phyloP scores from a whole-genome alignment of 768 basidiomycete genomes.

The Phaeolepiota aurea region DNA sequence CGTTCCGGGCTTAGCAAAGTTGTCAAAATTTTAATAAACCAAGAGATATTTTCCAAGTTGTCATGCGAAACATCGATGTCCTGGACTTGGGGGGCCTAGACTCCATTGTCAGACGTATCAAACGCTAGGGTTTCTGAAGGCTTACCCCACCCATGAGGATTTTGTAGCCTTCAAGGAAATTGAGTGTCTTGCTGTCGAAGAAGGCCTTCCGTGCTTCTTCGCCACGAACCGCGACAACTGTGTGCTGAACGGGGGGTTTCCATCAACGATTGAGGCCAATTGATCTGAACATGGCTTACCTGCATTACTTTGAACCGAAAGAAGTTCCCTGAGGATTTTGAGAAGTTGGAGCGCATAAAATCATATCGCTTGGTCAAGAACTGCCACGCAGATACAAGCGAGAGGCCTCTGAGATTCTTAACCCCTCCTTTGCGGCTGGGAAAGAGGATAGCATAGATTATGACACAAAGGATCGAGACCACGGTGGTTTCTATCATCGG shows the following conservation, averaged over 20 bases:
- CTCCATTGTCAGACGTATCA: background rate
- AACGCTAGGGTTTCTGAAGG: background rate
- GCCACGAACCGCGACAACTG: slow-evolving; percentile 11
- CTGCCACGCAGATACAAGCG: background rate
- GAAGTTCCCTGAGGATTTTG: background rate
- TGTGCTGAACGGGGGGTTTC: no score
- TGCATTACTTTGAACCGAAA: background rate
- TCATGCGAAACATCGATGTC: slow-evolving; percentile 13
- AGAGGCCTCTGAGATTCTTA: background rate
- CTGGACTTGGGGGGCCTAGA: slow-evolving; percentile 11
- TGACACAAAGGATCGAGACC: no score
- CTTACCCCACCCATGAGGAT: slow-evolving; percentile 20
- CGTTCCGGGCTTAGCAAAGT: slow-evolving; percentile 14
- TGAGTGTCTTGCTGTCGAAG: slow-evolving; percentile 18
- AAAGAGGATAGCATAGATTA: background rate
- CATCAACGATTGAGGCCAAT: no score
- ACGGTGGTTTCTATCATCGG: no score
- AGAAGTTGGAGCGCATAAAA: background rate
- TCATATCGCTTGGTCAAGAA: background rate
- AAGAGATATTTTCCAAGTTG: slow-evolving; percentile 6
- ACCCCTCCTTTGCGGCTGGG: background rate
- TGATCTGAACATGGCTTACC: no score
- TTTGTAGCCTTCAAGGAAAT: slow-evolving; percentile 22
- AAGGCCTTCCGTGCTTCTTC: slow-evolving; percentile 18
- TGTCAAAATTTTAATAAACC: slow-evolving; percentile 14